Evolutionary conservation across 2,329 filamentous ascomycete species (phyloP).

Genomic region (Trichoderma cornu-damae): DNA sequence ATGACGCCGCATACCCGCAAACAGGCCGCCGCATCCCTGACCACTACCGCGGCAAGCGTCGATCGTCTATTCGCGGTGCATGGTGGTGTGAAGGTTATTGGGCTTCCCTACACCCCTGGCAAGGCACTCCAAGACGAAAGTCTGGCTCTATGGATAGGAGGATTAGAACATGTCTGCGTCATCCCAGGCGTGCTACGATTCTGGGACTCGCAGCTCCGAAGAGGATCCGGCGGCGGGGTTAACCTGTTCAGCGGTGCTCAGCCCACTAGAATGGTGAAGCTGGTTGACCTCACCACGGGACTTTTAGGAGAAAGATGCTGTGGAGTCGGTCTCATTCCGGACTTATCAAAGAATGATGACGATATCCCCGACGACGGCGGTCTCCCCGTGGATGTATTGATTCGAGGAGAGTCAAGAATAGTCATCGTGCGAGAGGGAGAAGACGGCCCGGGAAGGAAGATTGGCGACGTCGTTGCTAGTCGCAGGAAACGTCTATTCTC

Average conservation of each 20-base stretch:
- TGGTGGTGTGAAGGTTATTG: slow-evolving; percentile 49
- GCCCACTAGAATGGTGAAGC: slow-evolving; percentile 51
- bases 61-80: slow-evolving; percentile 49
- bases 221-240: slow-evolving; percentile 44
- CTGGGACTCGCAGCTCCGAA: slow-evolving; percentile 56
- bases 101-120: slow-evolving; percentile 38
- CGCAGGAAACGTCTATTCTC: slow-evolving; percentile 35
- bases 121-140: slow-evolving; percentile 48
- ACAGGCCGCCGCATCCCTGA: slow-evolving; percentile 45
- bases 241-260: slow-evolving; percentile 54
- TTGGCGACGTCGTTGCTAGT: slow-evolving; percentile 34
- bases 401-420: slow-evolving; percentile 52
- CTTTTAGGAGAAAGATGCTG: slow-evolving; percentile 54
- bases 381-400: slow-evolving; percentile 49
- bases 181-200: slow-evolving; percentile 52
- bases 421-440: slow-evolving; percentile 52
- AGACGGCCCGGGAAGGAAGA: slow-evolving; percentile 41
- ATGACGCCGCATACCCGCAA: slow-evolving; percentile 60
- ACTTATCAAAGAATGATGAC: slow-evolving; percentile 28
- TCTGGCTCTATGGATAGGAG: slow-evolving; percentile 52
- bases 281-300: slow-evolving; percentile 49
- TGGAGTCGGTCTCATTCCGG: slow-evolving; percentile 44
- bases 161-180: slow-evolving; percentile 52
- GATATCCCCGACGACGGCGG: slow-evolving; percentile 31
- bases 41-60: slow-evolving; percentile 37